Evolutionary conservation across 805 yeast species (phyloP).

Genomic region (Sugiyamaella qingdaonensis): DNA sequence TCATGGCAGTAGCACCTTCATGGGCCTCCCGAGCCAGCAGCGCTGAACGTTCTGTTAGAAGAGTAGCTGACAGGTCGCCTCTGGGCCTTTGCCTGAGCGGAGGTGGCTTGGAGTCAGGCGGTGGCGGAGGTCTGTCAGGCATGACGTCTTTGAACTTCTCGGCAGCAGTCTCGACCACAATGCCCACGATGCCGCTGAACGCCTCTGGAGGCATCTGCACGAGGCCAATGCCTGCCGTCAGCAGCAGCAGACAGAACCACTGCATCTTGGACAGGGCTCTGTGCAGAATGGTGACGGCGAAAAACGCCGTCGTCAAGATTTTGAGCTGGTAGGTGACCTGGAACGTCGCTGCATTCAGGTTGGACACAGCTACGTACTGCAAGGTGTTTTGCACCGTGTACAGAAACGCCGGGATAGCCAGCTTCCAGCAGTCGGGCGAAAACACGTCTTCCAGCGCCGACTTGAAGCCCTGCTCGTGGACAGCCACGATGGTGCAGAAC

Average conservation of each 20-base stretch:
- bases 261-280: slow-evolving; percentile 31
- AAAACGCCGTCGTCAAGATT: slow-evolving; percentile 40
- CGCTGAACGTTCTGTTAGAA: neutral
- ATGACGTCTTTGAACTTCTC: neutral
- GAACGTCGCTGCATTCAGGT: slow-evolving; percentile 40
- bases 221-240: slow-evolving; percentile 38
- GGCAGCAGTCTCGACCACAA: slow-evolving; percentile 13
- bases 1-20: slow-evolving; percentile 20
- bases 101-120: slow-evolving; percentile 1
- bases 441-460: slow-evolving; percentile 30
- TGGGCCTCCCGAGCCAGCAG: slow-evolving; percentile 9
- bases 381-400: slow-evolving; percentile 39
- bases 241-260: slow-evolving; percentile 36
- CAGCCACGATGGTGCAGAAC: slow-evolving; percentile 30
- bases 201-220: slow-evolving; percentile 37
- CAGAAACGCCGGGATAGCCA: slow-evolving; percentile 39
- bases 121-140: neutral
- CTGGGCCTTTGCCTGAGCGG: neutral
- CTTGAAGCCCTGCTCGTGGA: slow-evolving; percentile 23
- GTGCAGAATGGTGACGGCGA: slow-evolving; percentile 37
- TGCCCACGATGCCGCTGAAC: slow-evolving; percentile 16
- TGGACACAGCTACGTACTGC: slow-evolving; percentile 41
- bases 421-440: slow-evolving; percentile 37
- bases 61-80: no score
- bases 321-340: slow-evolving; percentile 43